phyloP scores from a whole-genome alignment of 148 eudicot species.

The Fallopia convolvulus region DNA sequence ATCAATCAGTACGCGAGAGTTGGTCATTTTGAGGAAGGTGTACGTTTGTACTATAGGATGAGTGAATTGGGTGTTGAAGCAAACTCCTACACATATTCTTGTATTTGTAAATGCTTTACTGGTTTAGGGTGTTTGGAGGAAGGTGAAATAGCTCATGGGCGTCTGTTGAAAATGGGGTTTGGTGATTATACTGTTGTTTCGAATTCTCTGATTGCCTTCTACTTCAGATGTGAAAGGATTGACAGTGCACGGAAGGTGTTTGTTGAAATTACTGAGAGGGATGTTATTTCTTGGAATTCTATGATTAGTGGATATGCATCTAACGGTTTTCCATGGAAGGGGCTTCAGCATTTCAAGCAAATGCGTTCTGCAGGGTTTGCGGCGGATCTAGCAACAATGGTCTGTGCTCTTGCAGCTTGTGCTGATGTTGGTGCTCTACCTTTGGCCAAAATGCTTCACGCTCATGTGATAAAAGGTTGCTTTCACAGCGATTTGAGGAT shows the following conservation, averaged over 20 bases:
- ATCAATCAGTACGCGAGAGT: slow-evolving; percentile 55
- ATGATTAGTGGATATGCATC: slow-evolving; percentile 64
- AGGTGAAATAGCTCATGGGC: slow-evolving; percentile 49
- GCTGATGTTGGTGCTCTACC: slow-evolving; percentile 14
- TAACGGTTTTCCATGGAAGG: slow-evolving; percentile 32
- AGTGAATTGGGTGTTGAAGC: slow-evolving; percentile 31
- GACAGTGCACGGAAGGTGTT: slow-evolving; percentile 51
- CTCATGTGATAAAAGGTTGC: slow-evolving; percentile 15
- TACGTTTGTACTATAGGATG: slow-evolving; percentile 39
- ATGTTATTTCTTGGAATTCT: slow-evolving; percentile 59
- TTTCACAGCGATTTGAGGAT: slow-evolving; percentile 18
- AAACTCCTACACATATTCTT: slow-evolving; percentile 52
- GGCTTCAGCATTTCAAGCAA: slow-evolving; percentile 30
- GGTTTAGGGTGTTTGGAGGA: slow-evolving; percentile 31
- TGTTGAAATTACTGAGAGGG: slow-evolving; percentile 44
- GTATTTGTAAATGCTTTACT: slow-evolving; percentile 50
- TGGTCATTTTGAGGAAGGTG: slow-evolving; percentile 44
- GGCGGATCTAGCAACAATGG: slow-evolving; percentile 42
- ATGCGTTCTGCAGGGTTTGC: slow-evolving; percentile 30
- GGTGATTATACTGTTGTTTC: slow-evolving; percentile 33
- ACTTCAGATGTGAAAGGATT: slow-evolving; percentile 38
- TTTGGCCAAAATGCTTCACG: slow-evolving; percentile 16
- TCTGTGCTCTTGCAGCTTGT: slow-evolving; percentile 21
- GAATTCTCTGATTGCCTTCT: slow-evolving; percentile 51
- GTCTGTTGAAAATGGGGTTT: slow-evolving; percentile 37